Percentiles rank a stretch among this genome's conserved stretches.
Evolutionary conservation across 331 rosid genomes (phyloP).

Genomic region (Arachis monticola): DNA sequence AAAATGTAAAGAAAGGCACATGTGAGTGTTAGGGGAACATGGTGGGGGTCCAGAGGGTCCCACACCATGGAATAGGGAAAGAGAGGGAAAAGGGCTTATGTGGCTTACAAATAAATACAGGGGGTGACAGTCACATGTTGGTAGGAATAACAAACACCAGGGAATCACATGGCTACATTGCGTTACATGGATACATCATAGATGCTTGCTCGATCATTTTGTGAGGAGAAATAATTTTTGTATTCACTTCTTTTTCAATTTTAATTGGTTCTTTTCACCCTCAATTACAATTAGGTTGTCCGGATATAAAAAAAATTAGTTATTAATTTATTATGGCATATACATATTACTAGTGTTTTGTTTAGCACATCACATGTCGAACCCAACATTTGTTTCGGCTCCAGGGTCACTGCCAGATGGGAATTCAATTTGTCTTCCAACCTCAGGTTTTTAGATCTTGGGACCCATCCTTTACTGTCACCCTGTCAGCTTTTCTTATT

Average conservation of each 20-base stretch:
- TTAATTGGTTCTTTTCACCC: too few relatives aligned
- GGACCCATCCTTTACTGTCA: slow-evolving; percentile 54
- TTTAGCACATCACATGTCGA: slow-evolving; percentile 53
- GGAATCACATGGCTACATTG: slow-evolving; percentile 62
- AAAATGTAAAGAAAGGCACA: slow-evolving; percentile 34
- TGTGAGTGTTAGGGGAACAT: slow-evolving; percentile 44
- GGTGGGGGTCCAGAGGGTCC: slow-evolving; percentile 48
- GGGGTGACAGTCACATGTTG: slow-evolving; percentile 61
- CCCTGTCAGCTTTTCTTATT: slow-evolving; percentile 5
- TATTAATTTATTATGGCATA: too few relatives aligned
- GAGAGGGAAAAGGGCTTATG: slow-evolving; percentile 43
- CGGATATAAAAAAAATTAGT: too few relatives aligned
- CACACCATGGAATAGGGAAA: background rate
- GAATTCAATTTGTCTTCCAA: slow-evolving; percentile 46
- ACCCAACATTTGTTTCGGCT: slow-evolving; percentile 50
- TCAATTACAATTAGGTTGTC: too few relatives aligned
- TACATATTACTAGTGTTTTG: too few relatives aligned
- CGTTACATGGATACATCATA: too few relatives aligned
- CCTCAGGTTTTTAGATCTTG: slow-evolving; percentile 40
- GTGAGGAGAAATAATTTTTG: too few relatives aligned
- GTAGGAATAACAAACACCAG: slow-evolving; percentile 57
- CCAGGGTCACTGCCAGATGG: slow-evolving; percentile 21
- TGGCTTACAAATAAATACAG: slow-evolving; percentile 44
- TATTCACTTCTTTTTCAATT: too few relatives aligned
- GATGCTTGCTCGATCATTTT: too few relatives aligned